Base-by-base conservation (phyloP, 257 asterid genomes). In the Craterostigma plantagineum region DNA sequence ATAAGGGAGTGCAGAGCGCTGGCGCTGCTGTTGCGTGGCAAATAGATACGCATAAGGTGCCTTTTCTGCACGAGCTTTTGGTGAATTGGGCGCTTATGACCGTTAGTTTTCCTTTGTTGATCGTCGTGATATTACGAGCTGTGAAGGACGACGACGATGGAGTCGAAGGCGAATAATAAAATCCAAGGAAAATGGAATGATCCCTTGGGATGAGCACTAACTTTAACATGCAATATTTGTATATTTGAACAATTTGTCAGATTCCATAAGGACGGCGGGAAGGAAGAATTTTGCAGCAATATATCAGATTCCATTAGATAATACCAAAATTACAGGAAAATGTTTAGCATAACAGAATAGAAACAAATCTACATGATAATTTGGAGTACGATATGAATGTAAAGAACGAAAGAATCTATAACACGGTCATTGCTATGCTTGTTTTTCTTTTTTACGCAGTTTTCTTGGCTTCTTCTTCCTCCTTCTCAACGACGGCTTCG, bases 11-110 rank as follows among this genome's bases (percentile, higher is more conserved):
- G 60, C 81, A 76, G 66, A 76, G 87, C 46, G 87, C 87, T 12
- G 87, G 87, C 17, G 87, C 67, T 0, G 81, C 87, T 0, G 71
- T 76, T 1, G 81, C 87, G 3, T 76, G 87, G 87, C 81, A 72
- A 55, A 59, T 76, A 7, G 87, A 76, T 59, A 47, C 78, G 7
- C 75, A 63, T 9, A 49, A 66, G 0, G 77, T 72, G 46, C 51
- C 76, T 0, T 57, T 69, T 45, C 11, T 69, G 49, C 55, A 58
- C 33, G 74, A 76, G 54, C 59, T 76, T 44, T 60, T 68, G 9
- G 54, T 58, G 2, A 76, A 69, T 34, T 76, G 79, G 87, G 72
- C 50, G 0, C 67, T 72, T 2, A 76, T 72, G 66, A 66, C 81
- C 0, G 46, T 69, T 23, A 69, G 87, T 56, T 76, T 43, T 50